A percentile compares a stretch with the other conserved stretches of the same genome.
Evolutionary conservation across 768 basidiomycete species (phyloP).

Genomic region (Suillus ampliporus): DNA sequence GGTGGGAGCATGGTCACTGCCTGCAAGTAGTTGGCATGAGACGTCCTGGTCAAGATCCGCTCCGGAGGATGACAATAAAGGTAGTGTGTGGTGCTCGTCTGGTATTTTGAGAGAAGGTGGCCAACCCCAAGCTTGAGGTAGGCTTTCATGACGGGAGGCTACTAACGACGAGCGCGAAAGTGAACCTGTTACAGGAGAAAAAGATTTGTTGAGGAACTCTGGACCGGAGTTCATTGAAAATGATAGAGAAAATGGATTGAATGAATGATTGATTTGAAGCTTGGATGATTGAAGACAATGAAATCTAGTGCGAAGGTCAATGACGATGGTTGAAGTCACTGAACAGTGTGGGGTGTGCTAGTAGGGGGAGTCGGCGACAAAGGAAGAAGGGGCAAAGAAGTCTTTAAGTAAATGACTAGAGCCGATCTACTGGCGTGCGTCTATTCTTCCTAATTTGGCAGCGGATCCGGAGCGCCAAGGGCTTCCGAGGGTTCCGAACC

Average conservation of each 20-base stretch:
- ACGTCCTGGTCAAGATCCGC: conserved; percentile 37
- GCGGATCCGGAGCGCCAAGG: not conserved
- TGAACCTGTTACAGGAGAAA: not conserved
- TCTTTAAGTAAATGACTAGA: not conserved
- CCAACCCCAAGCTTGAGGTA: conserved; percentile 18
- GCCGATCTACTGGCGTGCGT: not conserved
- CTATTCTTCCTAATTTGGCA: not conserved
- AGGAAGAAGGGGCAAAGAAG: not conserved
- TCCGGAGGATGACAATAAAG: conserved; percentile 6
- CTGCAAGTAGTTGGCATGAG: conserved; percentile 21
- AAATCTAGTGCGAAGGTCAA: not conserved
- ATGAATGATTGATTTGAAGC: not conserved
- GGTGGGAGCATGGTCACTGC: conserved; percentile 1
- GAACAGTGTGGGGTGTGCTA: too few relatives aligned
- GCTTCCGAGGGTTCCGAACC: not conserved
- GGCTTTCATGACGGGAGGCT: conserved; percentile 15
- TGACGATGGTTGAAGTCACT: too few relatives aligned
- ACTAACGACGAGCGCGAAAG: conserved; percentile 17
- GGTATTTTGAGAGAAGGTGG: conserved; percentile 12
- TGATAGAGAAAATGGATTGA: not conserved
- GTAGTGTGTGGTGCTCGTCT: conserved; percentile 10
- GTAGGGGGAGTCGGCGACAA: not conserved
- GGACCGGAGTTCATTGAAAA: conserved; percentile 12
- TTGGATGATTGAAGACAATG: not conserved
- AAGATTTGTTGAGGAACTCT: conserved; percentile 13